These are phyloP conservation scores for Ceratocystis colombiana DNA, from an alignment of 2,329 filamentous ascomycete species.

Conservation along the genomic window DNA sequence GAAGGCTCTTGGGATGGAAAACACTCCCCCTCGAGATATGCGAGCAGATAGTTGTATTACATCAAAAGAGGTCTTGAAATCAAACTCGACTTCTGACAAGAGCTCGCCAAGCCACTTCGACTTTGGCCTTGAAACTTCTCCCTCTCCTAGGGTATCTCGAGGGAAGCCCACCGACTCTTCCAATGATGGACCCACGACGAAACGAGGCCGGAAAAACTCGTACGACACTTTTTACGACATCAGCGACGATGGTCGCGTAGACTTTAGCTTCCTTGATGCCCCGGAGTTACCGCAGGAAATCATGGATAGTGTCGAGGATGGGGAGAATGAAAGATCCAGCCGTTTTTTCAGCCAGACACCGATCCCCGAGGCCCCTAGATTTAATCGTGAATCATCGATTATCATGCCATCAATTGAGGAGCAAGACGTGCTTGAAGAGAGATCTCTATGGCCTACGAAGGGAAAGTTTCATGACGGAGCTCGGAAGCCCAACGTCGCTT, in stretches of 20 bases:
- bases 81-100: too few relatives aligned
- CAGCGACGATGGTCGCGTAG: not conserved
- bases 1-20: too few relatives aligned
- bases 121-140: too few relatives aligned
- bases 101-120: too few relatives aligned
- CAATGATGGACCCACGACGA: not conserved
- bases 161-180: not conserved
- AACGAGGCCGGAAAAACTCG: not conserved
- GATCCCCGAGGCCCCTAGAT: not conserved
- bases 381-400: not conserved
- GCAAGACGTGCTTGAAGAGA: not conserved
- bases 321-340: not conserved
- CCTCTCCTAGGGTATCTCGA: too few relatives aligned
- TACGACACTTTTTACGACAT: not conserved
- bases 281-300: not conserved
- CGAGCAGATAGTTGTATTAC: too few relatives aligned
- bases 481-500: too few relatives aligned
- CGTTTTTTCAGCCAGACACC: not conserved
- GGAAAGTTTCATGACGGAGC: not conserved
- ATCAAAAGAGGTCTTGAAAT: too few relatives aligned
- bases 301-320: not conserved
- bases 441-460: not conserved
- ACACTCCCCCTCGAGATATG: too few relatives aligned
- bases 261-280: not conserved
- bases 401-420: constrained; percentile 1